Evolutionary conservation across 176 grass and related monocot genomes (phyloP), one percentile per base, ranked within the genome.

Genomic region (Oryza nivara): DNA sequence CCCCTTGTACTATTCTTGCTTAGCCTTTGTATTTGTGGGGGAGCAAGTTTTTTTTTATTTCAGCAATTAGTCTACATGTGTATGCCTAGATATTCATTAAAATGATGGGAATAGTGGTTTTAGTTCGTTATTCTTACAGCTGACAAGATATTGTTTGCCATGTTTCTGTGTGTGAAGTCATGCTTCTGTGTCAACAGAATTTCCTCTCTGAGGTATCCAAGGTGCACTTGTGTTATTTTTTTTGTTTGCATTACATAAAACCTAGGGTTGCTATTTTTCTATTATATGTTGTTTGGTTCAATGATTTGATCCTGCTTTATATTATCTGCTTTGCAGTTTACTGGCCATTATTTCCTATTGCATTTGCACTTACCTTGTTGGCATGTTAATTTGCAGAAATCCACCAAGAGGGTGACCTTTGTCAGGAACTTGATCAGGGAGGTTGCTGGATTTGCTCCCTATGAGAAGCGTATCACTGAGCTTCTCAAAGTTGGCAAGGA

Each of bases 401-500:
- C 76, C 14, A 87, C 81, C 11, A 91, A 91, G 81, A 70, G 89
- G 71, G 89, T 91, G 4, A n/a, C 16, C 23, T 88, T 91, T 17
- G 85, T 91, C 23, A 80, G 89, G 65, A 80, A 20, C 81, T 70
- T 91, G 76, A 91, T 91, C 71, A 87, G 89, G 77, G 89, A 91
- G 65, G 89, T 91, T 60, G 89, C 89, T 84, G 89, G 89, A 14
- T 91, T 91, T 84, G 89, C 89, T 66, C 85, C 89, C 0, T 91
- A 91, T 66, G 89, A 91, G 81, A 91, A 87, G 76, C 85, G 89
- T 38, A 91, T 91, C 76, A 91, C 85, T 80, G 84, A 91, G 81
- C 89, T 91, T 87, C 80, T 91, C 6, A 91, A 91, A 46, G 89
- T 91, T 80, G 89, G 89, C 43, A 87, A 91, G 76, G 89, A 91